phyloP scores from a whole-genome alignment of 2,329 filamentous ascomycete genomes.

The Hypoxylon sp. region DNA sequence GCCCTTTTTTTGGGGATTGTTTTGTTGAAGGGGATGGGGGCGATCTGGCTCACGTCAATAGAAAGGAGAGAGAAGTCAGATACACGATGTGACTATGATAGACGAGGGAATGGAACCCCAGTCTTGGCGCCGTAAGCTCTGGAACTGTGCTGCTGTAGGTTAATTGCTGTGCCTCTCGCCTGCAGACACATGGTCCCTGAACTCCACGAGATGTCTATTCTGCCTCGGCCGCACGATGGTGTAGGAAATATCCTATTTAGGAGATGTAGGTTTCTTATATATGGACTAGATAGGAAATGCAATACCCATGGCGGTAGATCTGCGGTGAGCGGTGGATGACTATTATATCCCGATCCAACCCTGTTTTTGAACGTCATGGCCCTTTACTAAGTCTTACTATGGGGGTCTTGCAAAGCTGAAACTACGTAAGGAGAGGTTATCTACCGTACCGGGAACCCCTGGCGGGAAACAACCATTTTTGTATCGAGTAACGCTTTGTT shows the following conservation, averaged over 20 bases:
- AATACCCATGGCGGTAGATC: not conserved
- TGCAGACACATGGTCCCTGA: slow-evolving; percentile 21
- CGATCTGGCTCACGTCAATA: slow-evolving; percentile 3
- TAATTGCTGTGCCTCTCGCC: slow-evolving; percentile 36
- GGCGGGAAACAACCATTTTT: no score
- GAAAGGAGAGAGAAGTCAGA: not conserved
- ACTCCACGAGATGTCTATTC: slow-evolving; percentile 22
- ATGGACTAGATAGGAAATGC: not conserved
- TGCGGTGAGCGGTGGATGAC: not conserved
- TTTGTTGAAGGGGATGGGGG: slow-evolving; percentile 13
- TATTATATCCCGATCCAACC: not conserved
- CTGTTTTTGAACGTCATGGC: not conserved
- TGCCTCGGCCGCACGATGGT: slow-evolving; percentile 17
- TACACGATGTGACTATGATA: slow-evolving; percentile 10
- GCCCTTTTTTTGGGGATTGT: slow-evolving; percentile 2
- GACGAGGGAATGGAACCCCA: slow-evolving; percentile 28
- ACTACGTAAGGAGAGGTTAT: slow-evolving; percentile 15
- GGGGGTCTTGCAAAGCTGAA: slow-evolving; percentile 14
- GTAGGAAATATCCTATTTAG: not conserved
- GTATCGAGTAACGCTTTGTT: no score
- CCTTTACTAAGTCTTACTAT: slow-evolving; percentile 1
- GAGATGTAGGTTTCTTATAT: not conserved
- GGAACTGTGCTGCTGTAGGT: not conserved
- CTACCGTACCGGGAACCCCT: no score
- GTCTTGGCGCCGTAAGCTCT: slow-evolving; percentile 27